Evolutionary conservation across 2,329 filamentous ascomycete species (phyloP).

Genomic region (Phialocephala subalpina): DNA sequence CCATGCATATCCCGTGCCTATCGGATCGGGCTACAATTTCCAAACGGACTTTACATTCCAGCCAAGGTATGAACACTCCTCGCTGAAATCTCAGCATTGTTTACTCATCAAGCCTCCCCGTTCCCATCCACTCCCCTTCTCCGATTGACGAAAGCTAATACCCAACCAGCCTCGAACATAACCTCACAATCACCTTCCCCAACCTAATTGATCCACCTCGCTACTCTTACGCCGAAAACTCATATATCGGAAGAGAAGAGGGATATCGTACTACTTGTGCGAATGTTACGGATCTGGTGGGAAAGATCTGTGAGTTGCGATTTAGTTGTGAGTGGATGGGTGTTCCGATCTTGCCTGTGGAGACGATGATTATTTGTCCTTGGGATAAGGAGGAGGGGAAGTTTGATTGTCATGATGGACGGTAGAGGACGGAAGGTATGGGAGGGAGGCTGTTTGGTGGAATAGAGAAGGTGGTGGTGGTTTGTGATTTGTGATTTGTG

Average conservation of each 20-base stretch:
- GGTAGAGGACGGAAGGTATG: no score
- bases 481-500: no score
- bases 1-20: background rate
- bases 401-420: no score
- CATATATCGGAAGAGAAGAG: background rate
- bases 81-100: background rate
- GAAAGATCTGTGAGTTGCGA: background rate
- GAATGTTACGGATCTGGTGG: background rate
- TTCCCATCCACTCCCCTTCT: background rate
- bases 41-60: no score
- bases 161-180: background rate
- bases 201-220: background rate
- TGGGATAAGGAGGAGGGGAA: background rate
- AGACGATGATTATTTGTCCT: background rate
- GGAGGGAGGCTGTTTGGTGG: no score
- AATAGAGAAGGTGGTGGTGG: no score
- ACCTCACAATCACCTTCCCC: background rate
- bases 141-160: background rate
- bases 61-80: background rate
- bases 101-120: no score
- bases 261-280: background rate
- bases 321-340: conserved; percentile 9
- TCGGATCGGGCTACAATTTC: background rate
- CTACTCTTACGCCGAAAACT: background rate
- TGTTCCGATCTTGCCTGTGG: background rate